Percentiles rank a stretch among this genome's conserved stretches.
These are phyloP conservation scores for Tetragonia tetragonoides DNA, from an alignment of 148 eudicot genomes.

Conservation along the genomic window DNA sequence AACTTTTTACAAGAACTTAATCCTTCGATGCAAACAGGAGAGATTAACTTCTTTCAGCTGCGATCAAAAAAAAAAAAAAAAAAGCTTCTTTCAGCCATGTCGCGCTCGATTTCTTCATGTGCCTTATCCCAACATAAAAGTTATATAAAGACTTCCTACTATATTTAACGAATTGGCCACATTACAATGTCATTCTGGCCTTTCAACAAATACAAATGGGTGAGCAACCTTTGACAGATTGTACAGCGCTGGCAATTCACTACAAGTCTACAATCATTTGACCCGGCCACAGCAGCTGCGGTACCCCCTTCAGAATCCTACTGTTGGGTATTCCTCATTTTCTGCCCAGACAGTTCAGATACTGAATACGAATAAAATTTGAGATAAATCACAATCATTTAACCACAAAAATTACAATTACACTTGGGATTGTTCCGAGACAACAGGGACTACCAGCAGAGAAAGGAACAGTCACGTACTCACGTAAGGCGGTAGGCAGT, in stretches of 20 bases:
- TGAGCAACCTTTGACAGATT: background rate
- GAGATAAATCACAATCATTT: conserved; percentile 8
- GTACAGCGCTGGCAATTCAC: background rate
- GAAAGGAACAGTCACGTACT: background rate
- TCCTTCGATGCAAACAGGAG: too few relatives aligned
- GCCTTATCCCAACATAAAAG: too few relatives aligned
- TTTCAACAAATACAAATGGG: background rate
- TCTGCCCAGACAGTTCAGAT: background rate
- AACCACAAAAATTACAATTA: conserved; percentile 22
- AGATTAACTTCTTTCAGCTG: too few relatives aligned
- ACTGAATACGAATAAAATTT: conserved; percentile 1
- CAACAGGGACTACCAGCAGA: conserved; percentile 6
- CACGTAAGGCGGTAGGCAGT: background rate
- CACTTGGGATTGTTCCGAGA: background rate
- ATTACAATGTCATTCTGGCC: background rate
- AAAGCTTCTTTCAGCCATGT: too few relatives aligned
- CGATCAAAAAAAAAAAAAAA: too few relatives aligned
- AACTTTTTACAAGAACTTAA: too few relatives aligned
- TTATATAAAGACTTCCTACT: background rate
- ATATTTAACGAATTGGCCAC: background rate
- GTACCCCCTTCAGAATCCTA: background rate
- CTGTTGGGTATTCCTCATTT: background rate
- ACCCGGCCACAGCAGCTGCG: background rate
- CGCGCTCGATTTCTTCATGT: too few relatives aligned
- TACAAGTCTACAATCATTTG: background rate